These are phyloP conservation scores for Yamadazyma membranifaciens DNA, from an alignment of 1,139 yeast species.

Conservation along the genomic window DNA sequence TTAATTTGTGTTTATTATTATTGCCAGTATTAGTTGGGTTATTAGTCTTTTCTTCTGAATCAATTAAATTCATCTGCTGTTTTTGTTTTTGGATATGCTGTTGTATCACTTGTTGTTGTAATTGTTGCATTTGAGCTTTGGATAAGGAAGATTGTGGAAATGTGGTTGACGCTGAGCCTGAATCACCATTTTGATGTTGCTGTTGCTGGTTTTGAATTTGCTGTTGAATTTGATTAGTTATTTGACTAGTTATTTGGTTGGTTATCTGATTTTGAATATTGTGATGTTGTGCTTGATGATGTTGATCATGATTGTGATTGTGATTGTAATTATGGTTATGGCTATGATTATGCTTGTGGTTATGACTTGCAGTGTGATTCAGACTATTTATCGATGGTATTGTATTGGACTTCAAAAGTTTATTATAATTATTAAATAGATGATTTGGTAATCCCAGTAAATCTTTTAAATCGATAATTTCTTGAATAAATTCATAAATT, in stretches of 20 bases:
- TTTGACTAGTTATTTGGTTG: background rate
- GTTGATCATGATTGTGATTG: background rate
- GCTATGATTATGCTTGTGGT: background rate
- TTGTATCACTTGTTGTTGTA: slow-evolving; percentile 2
- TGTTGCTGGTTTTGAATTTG: background rate
- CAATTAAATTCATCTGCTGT: background rate
- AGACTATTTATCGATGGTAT: slow-evolving; percentile 15
- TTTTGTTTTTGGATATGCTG: background rate
- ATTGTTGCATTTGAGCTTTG: background rate
- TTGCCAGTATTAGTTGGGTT: background rate
- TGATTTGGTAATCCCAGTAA: slow-evolving; percentile 40
- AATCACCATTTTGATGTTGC: background rate
- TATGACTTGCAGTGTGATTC: slow-evolving; percentile 17
- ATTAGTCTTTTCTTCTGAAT: no score
- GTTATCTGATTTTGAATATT: background rate
- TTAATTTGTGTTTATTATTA: slow-evolving; percentile 2
- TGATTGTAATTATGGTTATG: no score
- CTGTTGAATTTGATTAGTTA: background rate
- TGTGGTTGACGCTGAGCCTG: background rate
- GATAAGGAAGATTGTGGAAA: background rate
- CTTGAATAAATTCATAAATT: slow-evolving; percentile 39
- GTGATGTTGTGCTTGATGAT: background rate
- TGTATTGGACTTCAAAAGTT: slow-evolving; percentile 24
- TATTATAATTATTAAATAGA: slow-evolving; percentile 40
- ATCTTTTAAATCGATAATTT: slow-evolving; percentile 41